Conservation (phyloP, 208 protist genomes). For the Leishmania martiniquensis region DNA sequence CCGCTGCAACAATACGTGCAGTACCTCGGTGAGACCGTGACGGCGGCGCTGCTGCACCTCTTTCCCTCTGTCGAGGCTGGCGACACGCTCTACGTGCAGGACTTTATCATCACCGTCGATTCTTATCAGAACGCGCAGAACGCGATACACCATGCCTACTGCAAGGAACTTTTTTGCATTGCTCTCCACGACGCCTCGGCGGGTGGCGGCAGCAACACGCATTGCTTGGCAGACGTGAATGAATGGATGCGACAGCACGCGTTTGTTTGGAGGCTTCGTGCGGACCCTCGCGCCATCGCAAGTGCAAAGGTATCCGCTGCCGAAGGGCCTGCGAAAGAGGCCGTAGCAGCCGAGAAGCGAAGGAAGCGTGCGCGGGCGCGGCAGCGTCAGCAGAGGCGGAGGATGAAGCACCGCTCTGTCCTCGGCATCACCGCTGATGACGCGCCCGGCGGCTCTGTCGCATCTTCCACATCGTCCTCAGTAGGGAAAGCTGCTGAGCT, state of each 20-base stretch:
- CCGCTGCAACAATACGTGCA: slow-evolving; percentile 29
- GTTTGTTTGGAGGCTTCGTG: slow-evolving; percentile 29
- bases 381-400: slow-evolving; percentile 1
- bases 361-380: slow-evolving; percentile 17
- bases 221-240: slow-evolving; percentile 70
- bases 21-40: slow-evolving; percentile 21
- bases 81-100: slow-evolving; percentile 63
- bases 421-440: slow-evolving; percentile 5
- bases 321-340: not conserved
- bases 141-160: slow-evolving; percentile 74
- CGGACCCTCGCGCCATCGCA: slow-evolving; percentile 1
- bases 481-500: not conserved
- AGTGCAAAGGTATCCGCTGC: not conserved
- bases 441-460: not conserved
- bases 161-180: slow-evolving; percentile 84
- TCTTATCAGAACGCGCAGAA: slow-evolving; percentile 68
- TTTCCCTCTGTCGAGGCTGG: slow-evolving; percentile 10
- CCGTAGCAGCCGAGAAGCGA: slow-evolving; percentile 11
- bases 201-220: slow-evolving; percentile 33
- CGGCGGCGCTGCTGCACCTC: slow-evolving; percentile 29
- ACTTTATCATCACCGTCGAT: slow-evolving; percentile 88
- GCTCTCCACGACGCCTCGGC: slow-evolving; percentile 52
- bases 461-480: not conserved
- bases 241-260: slow-evolving; percentile 36
- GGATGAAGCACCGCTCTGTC: slow-evolving; percentile 18